Evolutionary conservation across 2,329 filamentous ascomycete species (phyloP).

Genomic region (Botrytis porri): DNA sequence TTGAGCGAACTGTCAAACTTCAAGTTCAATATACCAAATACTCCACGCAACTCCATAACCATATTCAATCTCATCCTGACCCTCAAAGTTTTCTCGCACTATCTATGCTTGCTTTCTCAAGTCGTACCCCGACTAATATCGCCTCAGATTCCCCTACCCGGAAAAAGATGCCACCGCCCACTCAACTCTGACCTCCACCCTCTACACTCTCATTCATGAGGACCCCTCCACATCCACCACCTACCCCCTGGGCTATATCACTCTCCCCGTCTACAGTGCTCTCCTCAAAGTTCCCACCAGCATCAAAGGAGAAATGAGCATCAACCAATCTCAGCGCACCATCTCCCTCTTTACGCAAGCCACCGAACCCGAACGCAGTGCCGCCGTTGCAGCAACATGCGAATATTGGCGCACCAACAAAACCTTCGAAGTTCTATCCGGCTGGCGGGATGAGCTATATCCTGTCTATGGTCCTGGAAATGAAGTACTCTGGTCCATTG

Average conservation of each 20-base stretch:
- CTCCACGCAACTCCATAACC: neutral
- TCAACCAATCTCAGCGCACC: conserved; percentile 59
- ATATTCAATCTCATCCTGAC: neutral
- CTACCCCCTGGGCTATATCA: conserved; percentile 61
- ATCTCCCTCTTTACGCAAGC: conserved; percentile 58
- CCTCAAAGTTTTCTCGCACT: neutral
- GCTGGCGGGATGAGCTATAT: conserved; percentile 80
- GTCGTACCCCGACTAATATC: conserved; percentile 16
- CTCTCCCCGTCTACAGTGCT: conserved; percentile 49
- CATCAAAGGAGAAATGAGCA: conserved; percentile 56
- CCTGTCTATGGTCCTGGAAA: conserved; percentile 66
- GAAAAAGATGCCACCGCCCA: conserved; percentile 57
- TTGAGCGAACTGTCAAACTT: neutral
- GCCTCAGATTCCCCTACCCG: conserved; percentile 71
- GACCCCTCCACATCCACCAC: conserved; percentile 53
- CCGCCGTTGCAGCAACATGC: conserved; percentile 54
- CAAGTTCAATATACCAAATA: neutral
- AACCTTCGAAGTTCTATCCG: conserved; percentile 69
- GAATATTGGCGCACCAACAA: conserved; percentile 65
- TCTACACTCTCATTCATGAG: conserved; percentile 63
- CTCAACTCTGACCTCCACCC: conserved; percentile 52
- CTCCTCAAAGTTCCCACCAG: conserved; percentile 48
- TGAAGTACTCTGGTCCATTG: conserved; percentile 68
- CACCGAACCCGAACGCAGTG: conserved; percentile 62
- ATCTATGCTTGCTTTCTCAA: neutral